These are phyloP conservation scores for Wallacemonas sp. DNA, from an alignment of 208 protist genomes.

Conservation along the genomic window DNA sequence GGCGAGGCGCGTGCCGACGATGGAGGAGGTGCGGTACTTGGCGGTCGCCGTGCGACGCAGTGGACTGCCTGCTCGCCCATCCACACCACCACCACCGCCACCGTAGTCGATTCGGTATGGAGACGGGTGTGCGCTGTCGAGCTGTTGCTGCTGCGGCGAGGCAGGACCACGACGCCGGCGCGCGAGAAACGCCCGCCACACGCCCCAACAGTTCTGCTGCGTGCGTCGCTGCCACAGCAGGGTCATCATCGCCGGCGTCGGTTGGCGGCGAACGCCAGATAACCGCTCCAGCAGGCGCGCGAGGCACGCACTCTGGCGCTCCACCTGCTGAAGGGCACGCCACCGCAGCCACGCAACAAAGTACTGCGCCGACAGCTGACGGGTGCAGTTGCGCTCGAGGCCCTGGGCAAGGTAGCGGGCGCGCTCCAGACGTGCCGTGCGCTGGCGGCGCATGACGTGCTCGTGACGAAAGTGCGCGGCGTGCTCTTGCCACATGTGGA, in stretches of 20 bases:
- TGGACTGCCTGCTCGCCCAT: slow-evolving; percentile 19
- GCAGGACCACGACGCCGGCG: neutral
- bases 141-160: neutral
- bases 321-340: slow-evolving; percentile 8
- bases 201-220: slow-evolving; percentile 17
- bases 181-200: slow-evolving; percentile 28
- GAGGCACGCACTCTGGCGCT: slow-evolving; percentile 17
- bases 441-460: slow-evolving; percentile 56
- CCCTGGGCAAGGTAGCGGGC: slow-evolving; percentile 15
- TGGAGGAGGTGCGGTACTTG: slow-evolving; percentile 14
- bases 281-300: slow-evolving; percentile 6
- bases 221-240: slow-evolving; percentile 17
- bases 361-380: slow-evolving; percentile 12
- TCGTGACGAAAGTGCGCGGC: slow-evolving; percentile 37
- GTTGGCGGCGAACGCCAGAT: slow-evolving; percentile 7
- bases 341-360: slow-evolving; percentile 29
- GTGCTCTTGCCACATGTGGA: slow-evolving; percentile 54
- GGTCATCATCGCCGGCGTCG: slow-evolving; percentile 42
- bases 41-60: slow-evolving; percentile 21
- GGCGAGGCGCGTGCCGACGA: neutral
- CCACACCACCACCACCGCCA: neutral
- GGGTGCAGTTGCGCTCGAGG: neutral
- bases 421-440: slow-evolving; percentile 31
- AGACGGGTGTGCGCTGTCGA: too few species aligned
- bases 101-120: too few species aligned